Base-by-base conservation (phyloP, 2,329 filamentous ascomycete genomes). In the Monascus ruber region DNA sequence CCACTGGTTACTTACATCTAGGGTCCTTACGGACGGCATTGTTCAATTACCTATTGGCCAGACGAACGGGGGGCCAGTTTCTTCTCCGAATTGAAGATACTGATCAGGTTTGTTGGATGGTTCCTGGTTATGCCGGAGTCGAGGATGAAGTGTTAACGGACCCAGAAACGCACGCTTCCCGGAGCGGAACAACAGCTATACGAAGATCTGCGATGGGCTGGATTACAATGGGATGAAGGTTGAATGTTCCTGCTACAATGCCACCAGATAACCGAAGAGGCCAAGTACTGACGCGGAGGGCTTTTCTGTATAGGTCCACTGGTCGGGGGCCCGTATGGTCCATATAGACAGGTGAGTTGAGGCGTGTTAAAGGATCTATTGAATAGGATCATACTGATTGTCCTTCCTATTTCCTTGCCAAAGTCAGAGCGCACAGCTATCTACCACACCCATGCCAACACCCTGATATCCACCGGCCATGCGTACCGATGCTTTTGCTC, bases 401-500 rank as follows among this genome's bases (percentile, higher is more conserved):
- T 28, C 17, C 26, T 36, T 6, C 45, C 17, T 17, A 17, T 17
- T 17, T 17, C 17, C 17, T 17, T 17, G 17, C 17, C 17, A 17
- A 17, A 93, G 76, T 96, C 91, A 1, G 77, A 95, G 59, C 74
- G 91, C 40, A 78, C 85, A 2, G 59, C 67, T 1, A 66, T 85
- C 10, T 96, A 98, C 59, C 70, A 73, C 46, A 60, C 78, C 40
- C 78, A 94, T 55, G 80, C 82, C 5, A 60, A 83, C 33, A 64
- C 74, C 8, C 70, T 98, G 8, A 60, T 98, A 3, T 63, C 78
- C 4, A 70, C 73, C 5, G 84, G 80, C 6, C 74, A 81, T 43
- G 91, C 87, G 5, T 98, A 96, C 60, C 79, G 89, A 45, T 98
- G 91, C 62, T 98, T 98, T 68, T 98, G 91, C 64, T 78, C 78